Percentiles rank a stretch among this genome's conserved stretches.
These are phyloP conservation scores for Amniculicola lignicola DNA, from an alignment of 495 filamentous ascomycete genomes.

Conservation along the genomic window DNA sequence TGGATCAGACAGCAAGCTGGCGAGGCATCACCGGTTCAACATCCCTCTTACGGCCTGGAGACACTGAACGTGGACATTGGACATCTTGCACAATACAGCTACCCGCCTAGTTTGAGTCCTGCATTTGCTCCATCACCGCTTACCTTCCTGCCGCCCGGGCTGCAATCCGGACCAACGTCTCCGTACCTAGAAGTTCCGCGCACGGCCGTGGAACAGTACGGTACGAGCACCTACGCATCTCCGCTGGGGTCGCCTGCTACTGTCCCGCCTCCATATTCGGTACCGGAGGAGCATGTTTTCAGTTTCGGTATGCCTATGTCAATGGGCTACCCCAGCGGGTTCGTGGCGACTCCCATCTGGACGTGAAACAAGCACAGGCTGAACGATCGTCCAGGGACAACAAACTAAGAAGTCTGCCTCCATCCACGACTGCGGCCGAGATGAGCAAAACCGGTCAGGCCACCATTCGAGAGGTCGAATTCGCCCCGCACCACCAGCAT, in stretches of 20 bases:
- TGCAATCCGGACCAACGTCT: constrained; percentile 30
- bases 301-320: constrained; percentile 30
- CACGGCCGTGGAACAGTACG: constrained; percentile 26
- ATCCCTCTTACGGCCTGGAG: constrained; percentile 26
- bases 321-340: constrained; percentile 37
- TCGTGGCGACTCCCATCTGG: constrained; percentile 39
- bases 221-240: constrained; percentile 28
- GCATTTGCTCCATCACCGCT: constrained; percentile 44
- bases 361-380: constrained; percentile 33
- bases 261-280: constrained; percentile 25
- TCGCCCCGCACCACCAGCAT: too few species aligned
- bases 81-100: constrained; percentile 34
- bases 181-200: constrained; percentile 41
- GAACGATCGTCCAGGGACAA: constrained; percentile 36
- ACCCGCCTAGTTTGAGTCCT: constrained; percentile 40
- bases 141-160: constrained; percentile 24
- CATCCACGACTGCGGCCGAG: constrained; percentile 6
- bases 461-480: background rate
- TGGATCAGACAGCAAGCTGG: constrained; percentile 36
- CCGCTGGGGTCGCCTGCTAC: constrained; percentile 33
- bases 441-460: background rate
- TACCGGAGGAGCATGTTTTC: constrained; percentile 33
- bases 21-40: constrained; percentile 24
- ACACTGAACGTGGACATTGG: constrained; percentile 35
- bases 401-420: constrained; percentile 18